Base-by-base conservation (phyloP, 2,329 filamentous ascomycete genomes). In the Boeremia lycopersici region DNA sequence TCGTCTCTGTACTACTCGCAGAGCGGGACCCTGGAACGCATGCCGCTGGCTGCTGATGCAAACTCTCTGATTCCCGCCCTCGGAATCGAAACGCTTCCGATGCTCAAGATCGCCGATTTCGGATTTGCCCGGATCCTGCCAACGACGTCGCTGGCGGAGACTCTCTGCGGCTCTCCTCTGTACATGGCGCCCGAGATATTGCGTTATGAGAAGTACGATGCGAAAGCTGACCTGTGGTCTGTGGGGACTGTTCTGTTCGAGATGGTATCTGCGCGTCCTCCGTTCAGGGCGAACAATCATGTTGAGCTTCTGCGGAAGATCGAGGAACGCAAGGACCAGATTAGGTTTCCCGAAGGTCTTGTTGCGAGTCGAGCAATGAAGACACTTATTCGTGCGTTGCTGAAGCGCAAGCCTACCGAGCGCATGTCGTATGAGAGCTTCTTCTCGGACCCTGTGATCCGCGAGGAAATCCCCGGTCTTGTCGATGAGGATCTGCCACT, bases 171-270 rank as follows among this genome's bases (percentile, higher is more conserved):
- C 15, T 98, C 95, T 11, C 95, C 95, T 9, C 81, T 99, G 25
- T 99, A 99, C 78, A 99, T 99, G 95, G 95, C 95, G 0, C 95
- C 95, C 4, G 95, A 99, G 78, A 99, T 99, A 61, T 81, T 99
- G 59, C 88, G 93, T 56, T 99, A 98, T 69, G 93, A 99, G 74
- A 93, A 93, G 70, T 99, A 99, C 75, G 93, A 96, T 77, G 91
- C 93, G 60, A 96, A 96, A 76, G 93, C 93, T 41, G 95, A 99
- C 78, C 79, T 99, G 30, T 99, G 95, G 95, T 99, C 95, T 19
- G 91, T 97, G 30, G 95, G 95, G 45, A 96, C 95, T 15, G 95
- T 99, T 8, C 79, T 96, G 23, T 96, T 91, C 72, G 95, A 99
- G 77, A 96, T 99, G 93, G 86, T 95, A 57, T 90, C 88, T 6